Percentiles rank a stretch among this genome's conserved stretches.
Evolutionary conservation across 2,329 filamentous ascomycete genomes (phyloP).

Genomic region (Alternaria triticina): DNA sequence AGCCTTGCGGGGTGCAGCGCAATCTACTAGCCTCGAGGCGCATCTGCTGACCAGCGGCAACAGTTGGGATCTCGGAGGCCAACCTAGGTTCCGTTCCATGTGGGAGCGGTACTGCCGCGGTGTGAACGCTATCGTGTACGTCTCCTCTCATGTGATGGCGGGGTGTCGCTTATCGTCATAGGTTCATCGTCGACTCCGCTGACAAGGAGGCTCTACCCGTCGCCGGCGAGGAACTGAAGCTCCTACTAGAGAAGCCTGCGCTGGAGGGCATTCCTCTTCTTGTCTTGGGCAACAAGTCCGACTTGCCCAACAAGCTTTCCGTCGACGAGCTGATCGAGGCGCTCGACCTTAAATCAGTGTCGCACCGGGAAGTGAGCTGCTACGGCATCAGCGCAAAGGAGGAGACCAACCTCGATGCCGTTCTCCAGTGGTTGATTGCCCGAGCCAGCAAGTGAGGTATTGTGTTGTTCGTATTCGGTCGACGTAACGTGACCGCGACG

Average conservation of each 20-base stretch:
- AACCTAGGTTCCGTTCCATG: conserved; percentile 97
- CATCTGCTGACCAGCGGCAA: conserved; percentile 47
- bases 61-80: conserved; percentile 95
- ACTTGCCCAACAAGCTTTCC: conserved; percentile 85
- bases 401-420: conserved; percentile 97
- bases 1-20: conserved; percentile 37
- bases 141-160: conserved; percentile 15
- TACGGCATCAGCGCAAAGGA: conserved; percentile 99
- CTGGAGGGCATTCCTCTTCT: conserved; percentile 90
- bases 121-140: conserved; percentile 92
- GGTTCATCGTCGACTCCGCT: conserved; percentile 96
- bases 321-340: conserved; percentile 96
- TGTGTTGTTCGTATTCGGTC: conserved; percentile 18
- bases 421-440: conserved; percentile 95
- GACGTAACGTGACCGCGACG: conserved; percentile 33
- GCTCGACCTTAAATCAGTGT: conserved; percentile 87
- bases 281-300: conserved; percentile 96
- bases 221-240: conserved; percentile 90
- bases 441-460: conserved; percentile 64
- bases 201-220: conserved; percentile 80
- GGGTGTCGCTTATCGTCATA: conserved; percentile 46
- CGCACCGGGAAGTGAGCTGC: conserved; percentile 92
- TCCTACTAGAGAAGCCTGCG: conserved; percentile 81
- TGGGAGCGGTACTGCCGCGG: conserved; percentile 99
- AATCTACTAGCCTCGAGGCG: conserved; percentile 35